Percentiles rank a stretch among this genome's conserved stretches.
These are phyloP conservation scores for Leishmania mexicana DNA, from an alignment of 208 protist species.

Conservation along the genomic window DNA sequence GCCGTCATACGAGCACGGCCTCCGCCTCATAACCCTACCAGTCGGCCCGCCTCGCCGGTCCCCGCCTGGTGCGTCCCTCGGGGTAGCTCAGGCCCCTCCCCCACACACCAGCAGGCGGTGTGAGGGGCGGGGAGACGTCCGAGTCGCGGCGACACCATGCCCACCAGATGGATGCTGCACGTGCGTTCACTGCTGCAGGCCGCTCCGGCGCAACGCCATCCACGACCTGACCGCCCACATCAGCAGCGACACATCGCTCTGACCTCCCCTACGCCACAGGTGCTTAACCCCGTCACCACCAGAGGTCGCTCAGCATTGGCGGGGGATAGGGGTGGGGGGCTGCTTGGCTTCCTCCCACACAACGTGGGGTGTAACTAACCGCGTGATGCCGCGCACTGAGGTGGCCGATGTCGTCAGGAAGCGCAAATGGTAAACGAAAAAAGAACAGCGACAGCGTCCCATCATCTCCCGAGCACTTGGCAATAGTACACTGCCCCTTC, in stretches of 20 bases:
- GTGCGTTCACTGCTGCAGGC: too few species aligned
- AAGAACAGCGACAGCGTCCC: neutral
- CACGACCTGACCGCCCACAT: too few species aligned
- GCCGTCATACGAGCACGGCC: neutral
- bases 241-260: too few species aligned
- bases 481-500: neutral
- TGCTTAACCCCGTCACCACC: neutral
- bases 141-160: too few species aligned
- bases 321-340: neutral
- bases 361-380: neutral
- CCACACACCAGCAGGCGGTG: neutral
- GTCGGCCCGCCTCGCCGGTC: neutral
- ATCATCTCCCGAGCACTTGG: neutral
- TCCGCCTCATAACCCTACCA: too few species aligned
- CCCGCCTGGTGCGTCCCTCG: too few species aligned
- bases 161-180: neutral
- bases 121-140: neutral
- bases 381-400: too few species aligned
- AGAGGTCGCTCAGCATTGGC: neutral
- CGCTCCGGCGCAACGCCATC: too few species aligned
- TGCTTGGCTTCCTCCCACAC: neutral
- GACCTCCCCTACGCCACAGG: too few species aligned
- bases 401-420: neutral
- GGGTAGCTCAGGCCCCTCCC: neutral
- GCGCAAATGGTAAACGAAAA: neutral